Percentiles rank a stretch among this genome's conserved stretches.
Evolutionary conservation across 257 asterid species (phyloP).

Genomic region (Haberlea rhodopensis): DNA sequence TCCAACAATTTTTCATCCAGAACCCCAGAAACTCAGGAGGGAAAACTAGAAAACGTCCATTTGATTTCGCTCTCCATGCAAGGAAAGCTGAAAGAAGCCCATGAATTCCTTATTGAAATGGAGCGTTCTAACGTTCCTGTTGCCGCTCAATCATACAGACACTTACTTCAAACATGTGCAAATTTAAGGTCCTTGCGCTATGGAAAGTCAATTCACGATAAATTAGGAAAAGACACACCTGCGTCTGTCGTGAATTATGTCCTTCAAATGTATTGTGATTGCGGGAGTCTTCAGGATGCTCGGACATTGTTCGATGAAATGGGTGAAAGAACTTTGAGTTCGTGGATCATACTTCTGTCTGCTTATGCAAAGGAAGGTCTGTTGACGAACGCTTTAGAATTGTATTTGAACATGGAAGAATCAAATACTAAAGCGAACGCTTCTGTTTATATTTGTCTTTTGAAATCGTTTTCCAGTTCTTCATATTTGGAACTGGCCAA

Average conservation of each 20-base stretch:
- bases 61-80: slow-evolving; percentile 46
- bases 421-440: slow-evolving; percentile 26
- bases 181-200: slow-evolving; percentile 33
- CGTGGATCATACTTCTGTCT: slow-evolving; percentile 46
- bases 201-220: slow-evolving; percentile 38
- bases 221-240: slow-evolving; percentile 28
- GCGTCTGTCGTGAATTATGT: slow-evolving; percentile 31
- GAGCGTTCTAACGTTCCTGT: slow-evolving; percentile 37
- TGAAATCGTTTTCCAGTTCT: slow-evolving; percentile 33
- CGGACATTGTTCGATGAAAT: slow-evolving; percentile 47
- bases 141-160: slow-evolving; percentile 40
- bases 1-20: slow-evolving; percentile 26
- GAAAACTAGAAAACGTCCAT: slow-evolving; percentile 48
- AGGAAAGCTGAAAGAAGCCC: slow-evolving; percentile 54
- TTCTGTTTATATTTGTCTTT: slow-evolving; percentile 32
- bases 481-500: slow-evolving; percentile 39
- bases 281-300: slow-evolving; percentile 42
- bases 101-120: slow-evolving; percentile 43
- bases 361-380: slow-evolving; percentile 43
- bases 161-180: slow-evolving; percentile 43
- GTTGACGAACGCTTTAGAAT: slow-evolving; percentile 28
- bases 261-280: slow-evolving; percentile 38
- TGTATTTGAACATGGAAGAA: slow-evolving; percentile 29
- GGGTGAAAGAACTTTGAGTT: slow-evolving; percentile 32
- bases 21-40: slow-evolving; percentile 20